Conservation (phyloP, 1,284 basidiomycete species). For the Sanguinoderma infundibulare region DNA sequence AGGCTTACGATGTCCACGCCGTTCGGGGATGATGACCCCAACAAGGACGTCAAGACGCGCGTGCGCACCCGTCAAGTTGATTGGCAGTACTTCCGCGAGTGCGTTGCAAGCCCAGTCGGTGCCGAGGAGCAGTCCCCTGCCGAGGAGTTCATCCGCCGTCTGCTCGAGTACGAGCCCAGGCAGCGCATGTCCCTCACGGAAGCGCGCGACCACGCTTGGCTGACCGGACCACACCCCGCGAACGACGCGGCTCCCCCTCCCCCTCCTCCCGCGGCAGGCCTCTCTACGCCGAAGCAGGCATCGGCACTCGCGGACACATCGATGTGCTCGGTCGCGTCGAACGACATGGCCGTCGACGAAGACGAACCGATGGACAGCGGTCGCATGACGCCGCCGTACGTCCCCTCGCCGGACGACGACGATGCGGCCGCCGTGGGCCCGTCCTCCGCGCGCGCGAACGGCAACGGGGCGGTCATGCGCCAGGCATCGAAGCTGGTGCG, state of each 20-base stretch:
- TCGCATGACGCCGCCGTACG: slow-evolving; percentile 13
- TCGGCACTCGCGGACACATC: slow-evolving; percentile 15
- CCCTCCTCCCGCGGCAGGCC: slow-evolving; percentile 1
- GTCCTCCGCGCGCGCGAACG: no score
- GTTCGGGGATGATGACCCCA: slow-evolving; percentile 70
- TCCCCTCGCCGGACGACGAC: slow-evolving; percentile 6
- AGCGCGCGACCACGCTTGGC: slow-evolving; percentile 71
- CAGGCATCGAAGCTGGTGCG: slow-evolving; percentile 47
- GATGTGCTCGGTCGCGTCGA: slow-evolving; percentile 23
- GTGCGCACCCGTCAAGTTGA: slow-evolving; percentile 64
- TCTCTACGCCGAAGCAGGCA: not conserved
- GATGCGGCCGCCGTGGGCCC: no score
- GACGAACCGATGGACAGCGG: slow-evolving; percentile 5
- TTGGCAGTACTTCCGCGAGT: slow-evolving; percentile 53
- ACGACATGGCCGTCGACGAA: slow-evolving; percentile 19
- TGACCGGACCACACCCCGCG: slow-evolving; percentile 35
- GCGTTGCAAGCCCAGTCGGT: slow-evolving; percentile 37
- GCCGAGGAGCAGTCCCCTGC: no score
- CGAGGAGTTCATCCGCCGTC: slow-evolving; percentile 48
- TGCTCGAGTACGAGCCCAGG: slow-evolving; percentile 56
- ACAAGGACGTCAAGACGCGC: slow-evolving; percentile 55
- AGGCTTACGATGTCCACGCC: slow-evolving; percentile 76
- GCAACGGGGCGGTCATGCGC: slow-evolving; percentile 15
- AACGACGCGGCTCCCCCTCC: slow-evolving; percentile 31
- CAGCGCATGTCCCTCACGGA: slow-evolving; percentile 60